Conservation (phyloP, 2,329 filamentous ascomycete species). For the Colletotrichum sp. region DNA sequence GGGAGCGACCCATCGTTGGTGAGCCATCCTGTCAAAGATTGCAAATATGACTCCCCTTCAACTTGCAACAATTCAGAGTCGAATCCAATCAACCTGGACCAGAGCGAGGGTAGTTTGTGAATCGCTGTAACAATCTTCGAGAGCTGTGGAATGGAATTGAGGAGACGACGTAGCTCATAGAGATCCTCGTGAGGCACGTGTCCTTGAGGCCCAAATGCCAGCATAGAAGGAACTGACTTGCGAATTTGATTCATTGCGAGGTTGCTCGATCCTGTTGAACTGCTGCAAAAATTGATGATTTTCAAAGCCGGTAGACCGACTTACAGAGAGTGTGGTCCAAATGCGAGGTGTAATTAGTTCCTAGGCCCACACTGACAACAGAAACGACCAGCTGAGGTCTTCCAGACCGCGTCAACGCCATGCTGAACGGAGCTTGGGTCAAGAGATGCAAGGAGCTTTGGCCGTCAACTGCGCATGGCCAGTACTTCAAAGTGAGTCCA, state of each 20-base stretch:
- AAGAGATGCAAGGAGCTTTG: not conserved
- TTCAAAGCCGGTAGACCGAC: not conserved
- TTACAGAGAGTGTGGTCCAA: not conserved
- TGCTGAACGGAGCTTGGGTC: not conserved
- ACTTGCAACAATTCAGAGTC: not conserved
- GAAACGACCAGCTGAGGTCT: not conserved
- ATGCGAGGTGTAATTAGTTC: not conserved
- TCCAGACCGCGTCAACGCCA: not conserved
- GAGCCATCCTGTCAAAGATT: not conserved
- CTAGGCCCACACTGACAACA: not conserved
- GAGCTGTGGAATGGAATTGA: not conserved
- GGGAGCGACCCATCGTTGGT: not conserved
- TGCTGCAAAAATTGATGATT: not conserved
- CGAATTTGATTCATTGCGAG: not conserved
- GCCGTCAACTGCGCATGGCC: accelerated
- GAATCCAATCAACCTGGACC: not conserved
- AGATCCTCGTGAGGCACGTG: not conserved
- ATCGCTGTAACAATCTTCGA: not conserved
- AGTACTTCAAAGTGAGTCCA: not conserved
- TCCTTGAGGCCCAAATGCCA: not conserved
- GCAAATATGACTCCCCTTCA: not conserved
- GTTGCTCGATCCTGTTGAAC: not conserved
- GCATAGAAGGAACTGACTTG: not conserved
- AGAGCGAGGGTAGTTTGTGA: not conserved
- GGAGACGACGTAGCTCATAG: not conserved